phyloP scores from a whole-genome alignment of 2,329 filamentous ascomycete species.

The Mariannaea elegans region DNA sequence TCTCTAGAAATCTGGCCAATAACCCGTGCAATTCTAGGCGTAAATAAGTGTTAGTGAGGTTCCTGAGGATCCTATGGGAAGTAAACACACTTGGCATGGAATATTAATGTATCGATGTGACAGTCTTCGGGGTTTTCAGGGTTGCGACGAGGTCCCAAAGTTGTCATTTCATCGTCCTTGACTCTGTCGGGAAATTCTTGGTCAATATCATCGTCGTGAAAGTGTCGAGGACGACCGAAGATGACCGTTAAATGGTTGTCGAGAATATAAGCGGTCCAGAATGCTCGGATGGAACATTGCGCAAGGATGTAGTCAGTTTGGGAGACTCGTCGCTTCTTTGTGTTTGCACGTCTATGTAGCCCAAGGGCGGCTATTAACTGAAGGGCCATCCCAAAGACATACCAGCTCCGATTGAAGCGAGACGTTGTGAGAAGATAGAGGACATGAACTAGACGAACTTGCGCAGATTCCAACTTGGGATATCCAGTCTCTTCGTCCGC shows the following conservation, averaged over 20 bases:
- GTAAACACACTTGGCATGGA: slow-evolving; percentile 49
- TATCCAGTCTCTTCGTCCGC: slow-evolving; percentile 60
- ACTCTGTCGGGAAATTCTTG: slow-evolving; percentile 65
- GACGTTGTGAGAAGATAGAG: slow-evolving; percentile 67
- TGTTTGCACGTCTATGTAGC: slow-evolving; percentile 38
- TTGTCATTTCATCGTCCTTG: slow-evolving; percentile 65
- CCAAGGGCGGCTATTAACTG: slow-evolving; percentile 60
- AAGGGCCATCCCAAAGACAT: slow-evolving; percentile 64
- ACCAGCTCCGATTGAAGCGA: slow-evolving; percentile 69
- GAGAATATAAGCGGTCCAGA: slow-evolving; percentile 70
- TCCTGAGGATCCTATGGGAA: neutral
- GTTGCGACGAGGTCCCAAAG: slow-evolving; percentile 45
- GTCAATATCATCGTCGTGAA: slow-evolving; percentile 71
- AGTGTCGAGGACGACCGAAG: slow-evolving; percentile 66
- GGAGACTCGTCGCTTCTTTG: slow-evolving; percentile 29
- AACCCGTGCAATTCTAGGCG: slow-evolving; percentile 48
- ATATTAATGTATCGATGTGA: slow-evolving; percentile 58
- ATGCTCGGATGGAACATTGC: slow-evolving; percentile 65
- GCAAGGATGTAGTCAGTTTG: slow-evolving; percentile 52
- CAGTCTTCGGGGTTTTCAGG: slow-evolving; percentile 51
- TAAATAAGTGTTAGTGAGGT: neutral
- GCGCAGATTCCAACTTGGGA: slow-evolving; percentile 63
- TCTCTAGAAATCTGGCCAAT: slow-evolving; percentile 50
- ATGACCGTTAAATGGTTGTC: slow-evolving; percentile 72
- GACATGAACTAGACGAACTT: slow-evolving; percentile 65